Conservation (phyloP, 1,284 basidiomycete genomes). For the Jaminaea rosea region DNA sequence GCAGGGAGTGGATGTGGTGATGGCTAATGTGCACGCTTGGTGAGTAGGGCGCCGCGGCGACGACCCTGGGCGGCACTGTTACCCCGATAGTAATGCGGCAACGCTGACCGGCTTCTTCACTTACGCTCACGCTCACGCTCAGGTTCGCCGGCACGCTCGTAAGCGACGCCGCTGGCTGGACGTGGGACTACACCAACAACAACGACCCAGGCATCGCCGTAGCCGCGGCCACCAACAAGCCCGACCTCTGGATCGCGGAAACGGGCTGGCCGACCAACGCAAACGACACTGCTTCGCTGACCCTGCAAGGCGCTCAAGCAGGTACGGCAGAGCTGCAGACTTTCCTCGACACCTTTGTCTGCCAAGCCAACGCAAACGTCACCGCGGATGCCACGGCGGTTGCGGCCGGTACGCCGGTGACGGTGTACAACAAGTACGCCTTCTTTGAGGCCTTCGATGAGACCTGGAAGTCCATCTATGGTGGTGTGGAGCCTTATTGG, state of each 20-base stretch:
- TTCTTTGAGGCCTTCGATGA: slow-evolving; percentile 67
- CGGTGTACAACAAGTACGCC: slow-evolving; percentile 17
- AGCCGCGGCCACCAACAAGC: slow-evolving; percentile 55
- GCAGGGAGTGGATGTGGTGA: slow-evolving; percentile 57
- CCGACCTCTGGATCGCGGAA: slow-evolving; percentile 68
- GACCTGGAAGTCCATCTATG: slow-evolving; percentile 71
- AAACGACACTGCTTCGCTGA: slow-evolving; percentile 18
- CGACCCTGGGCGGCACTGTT: too few species aligned
- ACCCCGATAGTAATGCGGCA: too few species aligned
- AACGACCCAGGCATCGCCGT: slow-evolving; percentile 47
- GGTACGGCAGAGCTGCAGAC: slow-evolving; percentile 29
- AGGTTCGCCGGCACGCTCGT: slow-evolving; percentile 61
- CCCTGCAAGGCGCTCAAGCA: slow-evolving; percentile 18
- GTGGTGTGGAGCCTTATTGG: slow-evolving; percentile 67
- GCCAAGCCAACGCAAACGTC: slow-evolving; percentile 69
- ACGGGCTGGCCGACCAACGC: slow-evolving; percentile 81
- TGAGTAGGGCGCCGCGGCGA: too few species aligned
- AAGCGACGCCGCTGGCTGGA: slow-evolving; percentile 62
- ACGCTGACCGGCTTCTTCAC: too few species aligned
- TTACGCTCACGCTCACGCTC: too few species aligned
- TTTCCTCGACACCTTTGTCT: slow-evolving; percentile 78
- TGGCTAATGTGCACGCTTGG: slow-evolving; percentile 72
- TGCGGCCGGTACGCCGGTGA: too few species aligned
- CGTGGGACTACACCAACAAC: slow-evolving; percentile 59
- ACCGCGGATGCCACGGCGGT: slow-evolving; percentile 59